A percentile compares a stretch with the other conserved stretches of the same genome.
phyloP scores from a whole-genome alignment of 108 stramenopile genomes.

The Cyclostephanos invisitatus region DNA sequence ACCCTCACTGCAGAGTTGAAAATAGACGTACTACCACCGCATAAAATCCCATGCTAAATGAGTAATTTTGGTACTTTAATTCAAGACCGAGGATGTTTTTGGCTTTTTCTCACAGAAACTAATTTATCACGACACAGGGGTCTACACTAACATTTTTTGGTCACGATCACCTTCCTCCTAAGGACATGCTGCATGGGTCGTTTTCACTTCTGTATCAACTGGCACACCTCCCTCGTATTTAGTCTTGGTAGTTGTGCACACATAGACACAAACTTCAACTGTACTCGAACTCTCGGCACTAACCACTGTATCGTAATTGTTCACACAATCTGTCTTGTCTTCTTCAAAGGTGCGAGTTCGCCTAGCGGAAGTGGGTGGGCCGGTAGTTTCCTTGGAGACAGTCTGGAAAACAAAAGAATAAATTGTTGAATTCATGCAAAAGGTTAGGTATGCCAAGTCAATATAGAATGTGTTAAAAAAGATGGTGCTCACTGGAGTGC shows the following conservation, averaged over 20 bases:
- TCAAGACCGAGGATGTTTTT: no score
- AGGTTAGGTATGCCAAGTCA: no score
- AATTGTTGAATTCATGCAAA: no score
- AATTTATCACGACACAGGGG: no score
- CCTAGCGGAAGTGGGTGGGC: neutral
- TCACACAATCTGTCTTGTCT: slow-evolving; percentile 1
- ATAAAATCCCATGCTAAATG: no score
- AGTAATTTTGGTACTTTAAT: no score
- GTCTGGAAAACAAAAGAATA: neutral
- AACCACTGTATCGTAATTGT: neutral
- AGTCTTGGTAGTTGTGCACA: slow-evolving; percentile 5
- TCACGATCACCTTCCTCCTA: neutral
- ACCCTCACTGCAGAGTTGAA: no score
- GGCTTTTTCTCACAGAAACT: no score
- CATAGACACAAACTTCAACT: slow-evolving; percentile 9
- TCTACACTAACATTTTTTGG: no score
- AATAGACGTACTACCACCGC: no score
- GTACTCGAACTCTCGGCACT: neutral
- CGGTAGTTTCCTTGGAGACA: slow-evolving; percentile 13
- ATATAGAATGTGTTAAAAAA: no score
- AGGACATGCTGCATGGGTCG: slow-evolving; percentile 1
- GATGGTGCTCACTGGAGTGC: neutral
- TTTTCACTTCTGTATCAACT: neutral
- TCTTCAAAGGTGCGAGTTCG: neutral
- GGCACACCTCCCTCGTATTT: neutral